Evolutionary conservation across 1,139 yeast genomes (phyloP), one percentile per base, ranked within the genome.

Genomic region (Magnusiomyces magnusii): DNA sequence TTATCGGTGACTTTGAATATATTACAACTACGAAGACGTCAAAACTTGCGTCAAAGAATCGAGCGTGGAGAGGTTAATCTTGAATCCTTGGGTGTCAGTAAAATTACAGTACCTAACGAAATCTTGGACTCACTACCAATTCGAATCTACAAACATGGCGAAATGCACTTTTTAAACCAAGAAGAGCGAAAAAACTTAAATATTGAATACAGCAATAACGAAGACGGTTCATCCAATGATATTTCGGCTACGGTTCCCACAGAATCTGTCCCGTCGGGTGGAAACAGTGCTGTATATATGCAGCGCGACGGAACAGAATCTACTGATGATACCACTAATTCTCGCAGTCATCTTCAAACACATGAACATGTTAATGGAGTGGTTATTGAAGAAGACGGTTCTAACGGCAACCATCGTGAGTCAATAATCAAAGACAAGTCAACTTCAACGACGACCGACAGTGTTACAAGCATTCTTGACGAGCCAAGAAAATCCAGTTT

Each of bases 21-120:
- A 19, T 51, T 62, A 3, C 66, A 64, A 53, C 59, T 58, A 49
- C 56, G 62, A n/a, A 60, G 63, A 1, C 62, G 71, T 21, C 55
- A 67, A 24, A 62, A 58, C 17, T 60, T 68, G 28, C 62, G 70
- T 17, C 56, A 60, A 1, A 60, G 70, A 2, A 62, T 68, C 23
- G 62, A 62, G 21, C 60, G 61, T 27, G 71, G 71, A 10, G 69
- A 68, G 47, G 65, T 68, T 10, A 67, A 67, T 53, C 61, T 67
- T n/a, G 69, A 64, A 49, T 57, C 62, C 5, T 58, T 68, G 28
- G 71, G 71, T 1, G 62, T 68, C 49, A 65, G 64, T 44, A 58
- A 65, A 3, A 51, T 68, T 23, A 62, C 68, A 5, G 70, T 67
- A 7, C 70, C 70, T 5, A 55, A 60, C n/a, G 59, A 59, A 27